Conservation (phyloP, 2,329 filamentous ascomycete species). For the Bertia moriformis region DNA sequence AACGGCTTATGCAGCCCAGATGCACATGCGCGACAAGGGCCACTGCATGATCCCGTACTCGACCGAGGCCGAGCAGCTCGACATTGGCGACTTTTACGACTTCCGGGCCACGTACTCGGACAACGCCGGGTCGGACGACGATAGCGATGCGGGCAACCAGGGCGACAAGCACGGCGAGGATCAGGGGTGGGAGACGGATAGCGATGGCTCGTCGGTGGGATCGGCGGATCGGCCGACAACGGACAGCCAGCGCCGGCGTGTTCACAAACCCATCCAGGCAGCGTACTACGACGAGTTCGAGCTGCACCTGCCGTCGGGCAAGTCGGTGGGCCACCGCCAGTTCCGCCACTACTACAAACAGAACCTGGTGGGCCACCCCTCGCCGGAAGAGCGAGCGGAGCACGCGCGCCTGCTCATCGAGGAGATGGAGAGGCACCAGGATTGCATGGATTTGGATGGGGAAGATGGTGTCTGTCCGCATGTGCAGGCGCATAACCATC, state of each 20-base stretch:
- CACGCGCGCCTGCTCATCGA: conserved; percentile 53
- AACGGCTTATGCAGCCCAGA: conserved; percentile 72
- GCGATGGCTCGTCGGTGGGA: neutral
- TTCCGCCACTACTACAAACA: conserved; percentile 81
- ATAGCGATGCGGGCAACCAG: conserved; percentile 29
- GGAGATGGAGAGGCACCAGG: neutral
- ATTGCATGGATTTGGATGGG: conserved; percentile 5
- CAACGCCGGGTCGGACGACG: conserved; percentile 7
- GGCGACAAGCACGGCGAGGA: conserved; percentile 30
- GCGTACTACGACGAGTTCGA: conserved; percentile 89
- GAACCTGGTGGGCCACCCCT: conserved; percentile 75
- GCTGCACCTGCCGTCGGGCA: conserved; percentile 79
- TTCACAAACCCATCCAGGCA: conserved; percentile 59
- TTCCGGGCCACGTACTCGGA: conserved; percentile 94
- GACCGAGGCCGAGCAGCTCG: conserved; percentile 76
- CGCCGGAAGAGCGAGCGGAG: conserved; percentile 60
- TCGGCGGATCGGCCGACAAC: neutral
- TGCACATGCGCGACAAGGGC: conserved; percentile 91
- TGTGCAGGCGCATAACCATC: too few relatives aligned
- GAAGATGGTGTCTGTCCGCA: too few relatives aligned
- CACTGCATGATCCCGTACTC: conserved; percentile 95
- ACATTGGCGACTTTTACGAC: conserved; percentile 93
- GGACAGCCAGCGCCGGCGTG: conserved; percentile 53
- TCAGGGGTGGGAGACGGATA: neutral
- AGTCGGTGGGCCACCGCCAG: conserved; percentile 78